Percentiles rank a stretch among this genome's conserved stretches.
phyloP scores from a whole-genome alignment of 495 filamentous ascomycete species.

The Tuber calosporum region DNA sequence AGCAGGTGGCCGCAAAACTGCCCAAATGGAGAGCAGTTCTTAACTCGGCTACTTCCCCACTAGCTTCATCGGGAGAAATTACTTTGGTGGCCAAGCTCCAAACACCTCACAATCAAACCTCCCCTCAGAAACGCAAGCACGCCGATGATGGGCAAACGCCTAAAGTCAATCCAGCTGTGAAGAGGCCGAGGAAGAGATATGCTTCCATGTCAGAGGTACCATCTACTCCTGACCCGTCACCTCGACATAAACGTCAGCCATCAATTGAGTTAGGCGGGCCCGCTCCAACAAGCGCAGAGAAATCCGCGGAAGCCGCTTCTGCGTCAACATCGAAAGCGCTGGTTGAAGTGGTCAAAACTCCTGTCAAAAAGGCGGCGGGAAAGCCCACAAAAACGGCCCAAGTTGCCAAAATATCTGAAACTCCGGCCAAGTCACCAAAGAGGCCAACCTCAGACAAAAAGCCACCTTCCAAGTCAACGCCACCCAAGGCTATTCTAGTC shows the following conservation, averaged over 20 bases:
- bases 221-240: not conserved
- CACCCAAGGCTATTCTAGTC: not conserved
- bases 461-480: not conserved
- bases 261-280: not conserved
- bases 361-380: not conserved
- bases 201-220: not conserved
- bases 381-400: not conserved
- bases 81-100: not conserved
- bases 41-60: not conserved
- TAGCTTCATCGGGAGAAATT: not conserved
- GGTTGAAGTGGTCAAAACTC: not conserved
- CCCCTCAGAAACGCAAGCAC: not conserved
- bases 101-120: not conserved
- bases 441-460: not conserved
- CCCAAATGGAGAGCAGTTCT: slow-evolving; percentile 2
- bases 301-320: not conserved
- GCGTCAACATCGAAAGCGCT: not conserved
- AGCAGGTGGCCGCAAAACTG: not conserved
- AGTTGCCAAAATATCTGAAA: not conserved
- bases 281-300: not conserved
- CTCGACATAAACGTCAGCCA: not conserved
- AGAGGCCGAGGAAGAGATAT: not conserved
- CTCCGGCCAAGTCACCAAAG: not conserved
- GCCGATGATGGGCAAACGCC: not conserved
- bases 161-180: not conserved